Conservation (phyloP, 331 rosid species). For the Telfairia occidentalis region DNA sequence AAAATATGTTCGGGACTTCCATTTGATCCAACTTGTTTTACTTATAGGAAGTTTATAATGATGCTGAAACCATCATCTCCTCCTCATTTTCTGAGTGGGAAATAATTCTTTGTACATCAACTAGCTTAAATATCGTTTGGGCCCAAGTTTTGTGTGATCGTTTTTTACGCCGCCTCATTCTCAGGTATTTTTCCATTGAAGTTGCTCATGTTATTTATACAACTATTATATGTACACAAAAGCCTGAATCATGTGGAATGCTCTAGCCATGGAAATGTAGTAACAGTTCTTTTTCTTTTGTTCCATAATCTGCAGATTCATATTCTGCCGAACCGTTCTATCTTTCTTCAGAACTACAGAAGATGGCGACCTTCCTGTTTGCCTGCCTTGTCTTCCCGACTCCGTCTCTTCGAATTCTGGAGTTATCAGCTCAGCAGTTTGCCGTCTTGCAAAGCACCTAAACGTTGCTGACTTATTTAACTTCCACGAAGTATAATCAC, state of each 20-base stretch:
- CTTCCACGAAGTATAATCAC: constrained; percentile 36
- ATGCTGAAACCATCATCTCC: constrained; percentile 70
- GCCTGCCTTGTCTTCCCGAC: constrained; percentile 67
- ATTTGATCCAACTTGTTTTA: constrained; percentile 23
- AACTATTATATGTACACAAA: neutral
- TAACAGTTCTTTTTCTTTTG: constrained; percentile 11
- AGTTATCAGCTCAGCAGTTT: constrained; percentile 50
- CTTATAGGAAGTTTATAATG: constrained; percentile 48
- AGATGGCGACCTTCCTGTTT: constrained; percentile 57
- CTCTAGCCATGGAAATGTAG: neutral
- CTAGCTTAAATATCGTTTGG: constrained; percentile 79
- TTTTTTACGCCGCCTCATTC: constrained; percentile 73
- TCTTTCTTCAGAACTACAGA: constrained; percentile 44
- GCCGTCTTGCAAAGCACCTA: constrained; percentile 69
- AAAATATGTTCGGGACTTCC: constrained; percentile 7
- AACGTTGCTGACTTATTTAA: constrained; percentile 49
- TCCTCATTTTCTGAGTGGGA: constrained; percentile 85
- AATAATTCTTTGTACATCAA: constrained; percentile 62
- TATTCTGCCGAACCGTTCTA: constrained; percentile 74
- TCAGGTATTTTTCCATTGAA: constrained; percentile 38
- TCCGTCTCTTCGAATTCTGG: constrained; percentile 50
- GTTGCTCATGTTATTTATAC: neutral
- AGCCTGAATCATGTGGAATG: neutral
- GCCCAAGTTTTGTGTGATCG: constrained; percentile 82
- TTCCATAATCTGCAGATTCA: constrained; percentile 52